Evolutionary conservation across 306 rosid genomes (phyloP).

Genomic region (Inga leiocalycina): DNA sequence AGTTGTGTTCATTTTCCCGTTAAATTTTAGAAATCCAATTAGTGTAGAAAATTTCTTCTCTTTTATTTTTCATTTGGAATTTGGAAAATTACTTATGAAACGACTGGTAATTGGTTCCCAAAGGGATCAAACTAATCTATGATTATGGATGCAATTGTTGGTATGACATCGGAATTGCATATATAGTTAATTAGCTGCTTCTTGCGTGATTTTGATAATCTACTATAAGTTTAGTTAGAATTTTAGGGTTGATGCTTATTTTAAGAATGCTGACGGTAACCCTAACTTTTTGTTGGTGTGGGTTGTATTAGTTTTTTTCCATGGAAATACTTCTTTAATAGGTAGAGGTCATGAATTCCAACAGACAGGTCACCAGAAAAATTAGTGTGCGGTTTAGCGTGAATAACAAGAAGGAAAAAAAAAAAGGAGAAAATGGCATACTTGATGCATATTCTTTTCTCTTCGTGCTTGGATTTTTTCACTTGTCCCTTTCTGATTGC

Average conservation of each 20-base stretch:
- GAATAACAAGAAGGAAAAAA: not conserved
- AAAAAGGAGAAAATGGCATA: not conserved
- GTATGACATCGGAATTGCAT: not conserved
- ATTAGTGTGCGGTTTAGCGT: not conserved
- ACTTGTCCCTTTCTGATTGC: not conserved
- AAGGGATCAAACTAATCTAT: not conserved
- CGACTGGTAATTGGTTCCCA: not conserved
- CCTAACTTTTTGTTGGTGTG: not conserved
- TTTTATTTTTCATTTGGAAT: not conserved
- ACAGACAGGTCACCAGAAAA: not conserved
- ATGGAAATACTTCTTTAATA: not conserved
- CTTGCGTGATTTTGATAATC: not conserved
- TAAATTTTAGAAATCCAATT: not conserved
- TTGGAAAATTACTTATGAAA: not conserved
- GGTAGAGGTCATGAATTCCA: not conserved
- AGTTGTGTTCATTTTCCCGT: constrained; percentile 4
- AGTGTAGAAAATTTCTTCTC: not conserved
- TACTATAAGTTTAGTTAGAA: not conserved
- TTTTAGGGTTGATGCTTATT: not conserved
- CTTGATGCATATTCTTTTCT: not conserved
- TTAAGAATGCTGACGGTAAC: not conserved
- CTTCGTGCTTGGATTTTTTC: not conserved
- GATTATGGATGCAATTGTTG: not conserved
- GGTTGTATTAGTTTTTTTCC: not conserved
- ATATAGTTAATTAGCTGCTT: not conserved